Conservation (phyloP, 1,139 yeast genomes). For the Yamadazyma buinensis region DNA sequence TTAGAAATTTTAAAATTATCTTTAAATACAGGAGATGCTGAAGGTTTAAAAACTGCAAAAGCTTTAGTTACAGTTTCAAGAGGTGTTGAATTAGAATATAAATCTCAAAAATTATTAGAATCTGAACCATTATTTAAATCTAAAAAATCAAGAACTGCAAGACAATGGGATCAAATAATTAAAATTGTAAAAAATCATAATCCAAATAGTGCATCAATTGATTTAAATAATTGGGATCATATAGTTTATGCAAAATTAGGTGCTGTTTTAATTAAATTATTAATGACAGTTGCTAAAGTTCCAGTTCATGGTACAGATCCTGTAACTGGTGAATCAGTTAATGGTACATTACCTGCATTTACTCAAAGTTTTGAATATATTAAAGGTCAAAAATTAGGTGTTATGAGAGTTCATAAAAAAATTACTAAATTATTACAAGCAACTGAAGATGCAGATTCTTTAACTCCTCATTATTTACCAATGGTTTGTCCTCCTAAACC, state of each 20-base stretch:
- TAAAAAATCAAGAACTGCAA: conserved; percentile 27
- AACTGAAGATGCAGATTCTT: conserved; percentile 60
- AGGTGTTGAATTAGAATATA: conserved; percentile 81
- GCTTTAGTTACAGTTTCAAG: conserved; percentile 80
- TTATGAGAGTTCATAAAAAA: conserved; percentile 69
- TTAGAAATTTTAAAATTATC: conserved; percentile 73
- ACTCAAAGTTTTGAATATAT: conserved; percentile 82
- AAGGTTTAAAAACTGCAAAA: conserved; percentile 82
- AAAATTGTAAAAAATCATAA: conserved; percentile 22
- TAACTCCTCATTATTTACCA: conserved; percentile 85
- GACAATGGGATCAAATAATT: conserved; percentile 43
- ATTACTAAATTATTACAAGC: conserved; percentile 59
- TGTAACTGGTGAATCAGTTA: conserved; percentile 58
- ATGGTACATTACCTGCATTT: conserved; percentile 85
- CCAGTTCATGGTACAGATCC: conserved; percentile 79
- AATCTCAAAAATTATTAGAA: conserved; percentile 59
- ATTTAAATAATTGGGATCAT: conserved; percentile 38
- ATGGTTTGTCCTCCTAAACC: conserved; percentile 89
- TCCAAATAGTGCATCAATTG: conserved; percentile 11
- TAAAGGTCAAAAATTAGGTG: conserved; percentile 78
- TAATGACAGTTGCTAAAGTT: conserved; percentile 80
- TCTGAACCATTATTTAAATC: conserved; percentile 51
- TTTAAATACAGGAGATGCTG: conserved; percentile 73
- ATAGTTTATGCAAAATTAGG: conserved; percentile 77
- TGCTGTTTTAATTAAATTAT: conserved; percentile 67